Evolutionary conservation across 163 green algal genomes (phyloP), one percentile per base, ranked within the genome.

Genomic region (Scenedesmus sp.): DNA sequence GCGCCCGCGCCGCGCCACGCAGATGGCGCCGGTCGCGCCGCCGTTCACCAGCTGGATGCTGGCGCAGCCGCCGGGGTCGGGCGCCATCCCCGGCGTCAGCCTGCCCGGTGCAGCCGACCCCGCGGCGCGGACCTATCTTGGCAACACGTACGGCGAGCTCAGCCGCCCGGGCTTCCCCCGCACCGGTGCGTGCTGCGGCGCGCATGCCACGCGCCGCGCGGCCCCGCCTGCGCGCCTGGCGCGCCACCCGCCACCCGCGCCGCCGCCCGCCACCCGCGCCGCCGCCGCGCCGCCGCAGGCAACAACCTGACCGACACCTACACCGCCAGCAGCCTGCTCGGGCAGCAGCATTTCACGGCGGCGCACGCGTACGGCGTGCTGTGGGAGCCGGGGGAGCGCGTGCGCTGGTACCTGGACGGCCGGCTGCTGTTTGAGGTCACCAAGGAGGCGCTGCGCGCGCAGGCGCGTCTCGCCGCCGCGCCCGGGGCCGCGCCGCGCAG

Each of bases 361-460:
- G 51, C 51, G 29, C 67, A 76, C 34, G 47, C 18, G 14, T 76
- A 65, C 22, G 54, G 22, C 33, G 31, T 76, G 67, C 53, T 65
- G n/a, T 76, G 67, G 50, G 50, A 76, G 53, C 67, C 67, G 9
- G 67, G 67, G n/a, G 15, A 64, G 45, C 60, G 26, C 33, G 29
- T 76, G 50, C 39, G 67, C 26, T 76, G 67, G 67, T 65, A 64
- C 50, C 50, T 76, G 1, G 67, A 76, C 44, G 67, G 53, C 24
- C 28, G 17, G 50, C n/a, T 64, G 7, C 51, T 76, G 50, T 76
- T 76, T 76, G 67, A 76, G 31, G 67, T 76, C 7, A 53, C 64
- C 34, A 51, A 63, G 20, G 50, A 57, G 3, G 67, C 67, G n/a
- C 67, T 76, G 4, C 45, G 44, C 9, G 36, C 36, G 13, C 60